Percentiles rank a stretch among this genome's conserved stretches.
phyloP scores from a whole-genome alignment of 2,329 filamentous ascomycete genomes.

The Arthrocladium fulminans region DNA sequence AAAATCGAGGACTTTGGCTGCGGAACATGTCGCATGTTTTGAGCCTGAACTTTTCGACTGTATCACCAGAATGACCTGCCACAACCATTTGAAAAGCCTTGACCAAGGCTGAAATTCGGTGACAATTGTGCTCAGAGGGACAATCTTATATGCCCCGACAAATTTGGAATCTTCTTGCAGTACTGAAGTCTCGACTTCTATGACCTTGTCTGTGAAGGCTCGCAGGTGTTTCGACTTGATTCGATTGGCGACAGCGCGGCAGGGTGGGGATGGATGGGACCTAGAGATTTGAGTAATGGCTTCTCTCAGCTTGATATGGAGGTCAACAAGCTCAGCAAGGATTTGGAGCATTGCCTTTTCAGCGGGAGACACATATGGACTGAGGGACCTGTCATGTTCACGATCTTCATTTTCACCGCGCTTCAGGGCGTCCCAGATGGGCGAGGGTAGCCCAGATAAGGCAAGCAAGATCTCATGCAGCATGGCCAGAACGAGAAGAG shows the following conservation, averaged over 20 bases:
- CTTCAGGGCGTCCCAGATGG: conserved; percentile 55
- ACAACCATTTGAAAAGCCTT: conserved; percentile 76
- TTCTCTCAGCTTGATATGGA: conserved; percentile 64
- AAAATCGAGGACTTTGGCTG: conserved; percentile 66
- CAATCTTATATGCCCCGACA: conserved; percentile 87
- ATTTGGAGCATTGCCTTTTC: conserved; percentile 74
- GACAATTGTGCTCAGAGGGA: conserved; percentile 77
- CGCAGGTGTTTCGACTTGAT: conserved; percentile 67
- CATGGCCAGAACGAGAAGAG: conserved; percentile 46
- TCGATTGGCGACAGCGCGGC: conserved; percentile 74
- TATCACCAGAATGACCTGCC: conserved; percentile 64
- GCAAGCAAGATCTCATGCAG: conserved; percentile 97
- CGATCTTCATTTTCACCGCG: conserved; percentile 38
- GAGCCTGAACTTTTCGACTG: conserved; percentile 29
- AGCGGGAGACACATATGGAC: conserved; percentile 54
- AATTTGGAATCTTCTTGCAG: conserved; percentile 65
- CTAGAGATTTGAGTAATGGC: conserved; percentile 59
- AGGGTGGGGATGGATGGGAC: conserved; percentile 70
- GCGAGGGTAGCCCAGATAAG: conserved; percentile 85
- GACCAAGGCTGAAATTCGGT: conserved; percentile 82
- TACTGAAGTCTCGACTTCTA: conserved; percentile 74
- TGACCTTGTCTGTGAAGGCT: conserved; percentile 71
- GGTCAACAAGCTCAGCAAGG: conserved; percentile 65
- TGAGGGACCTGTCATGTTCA: conserved; percentile 36
- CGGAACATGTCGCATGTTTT: conserved; percentile 46